phyloP scores from a whole-genome alignment of 305 asterid species.

The Solanum aculeatissimum region DNA sequence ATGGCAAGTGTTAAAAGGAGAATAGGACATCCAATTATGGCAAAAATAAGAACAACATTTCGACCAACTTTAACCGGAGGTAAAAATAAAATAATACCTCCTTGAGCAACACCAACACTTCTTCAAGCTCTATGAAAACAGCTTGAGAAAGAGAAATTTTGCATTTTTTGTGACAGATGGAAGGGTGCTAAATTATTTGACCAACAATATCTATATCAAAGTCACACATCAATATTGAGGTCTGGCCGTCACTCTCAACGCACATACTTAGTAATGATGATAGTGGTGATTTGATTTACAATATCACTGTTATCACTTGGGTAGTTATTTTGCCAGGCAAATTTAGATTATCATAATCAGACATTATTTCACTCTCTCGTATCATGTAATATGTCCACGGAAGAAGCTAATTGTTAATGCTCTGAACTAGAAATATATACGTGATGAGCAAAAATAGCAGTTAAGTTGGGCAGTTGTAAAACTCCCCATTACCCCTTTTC shows the following conservation, averaged over 20 bases:
- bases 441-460: neutral
- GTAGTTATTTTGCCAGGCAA: neutral
- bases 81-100: neutral
- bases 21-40: neutral
- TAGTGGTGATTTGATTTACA: neutral
- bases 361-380: neutral
- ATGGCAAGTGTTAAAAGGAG: neutral
- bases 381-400: neutral
- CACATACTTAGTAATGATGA: neutral
- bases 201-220: neutral
- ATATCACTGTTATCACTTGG: neutral
- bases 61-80: neutral
- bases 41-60: neutral
- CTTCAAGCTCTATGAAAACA: neutral
- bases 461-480: neutral
- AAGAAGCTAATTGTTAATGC: neutral
- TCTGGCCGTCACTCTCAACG: neutral
- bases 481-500: neutral
- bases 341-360: neutral
- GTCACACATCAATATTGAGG: neutral
- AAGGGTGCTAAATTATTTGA: neutral
- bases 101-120: neutral
- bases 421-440: neutral
- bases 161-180: neutral
- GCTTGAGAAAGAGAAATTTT: neutral